Evolutionary conservation across 2,329 filamentous ascomycete genomes (phyloP), one percentile per base, ranked within the genome.

Genomic region (Hypoxylon sp.): DNA sequence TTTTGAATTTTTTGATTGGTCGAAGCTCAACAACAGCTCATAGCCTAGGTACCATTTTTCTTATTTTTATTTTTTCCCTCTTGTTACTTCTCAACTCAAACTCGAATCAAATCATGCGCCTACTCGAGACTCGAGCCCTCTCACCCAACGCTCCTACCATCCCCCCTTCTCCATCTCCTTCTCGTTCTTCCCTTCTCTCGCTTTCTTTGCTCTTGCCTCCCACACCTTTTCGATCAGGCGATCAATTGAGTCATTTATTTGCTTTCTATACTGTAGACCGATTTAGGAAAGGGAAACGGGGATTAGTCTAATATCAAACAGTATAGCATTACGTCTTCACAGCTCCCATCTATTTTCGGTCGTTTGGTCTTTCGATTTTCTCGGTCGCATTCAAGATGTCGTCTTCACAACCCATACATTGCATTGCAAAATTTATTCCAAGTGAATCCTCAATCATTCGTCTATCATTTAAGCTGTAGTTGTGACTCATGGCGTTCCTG

Each of bases 1-100:
- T 60, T 51, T 70, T 66, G 72, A 78, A 73, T 80, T 80, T 81
- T 80, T 72, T 80, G 75, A 81, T 80, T 81, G 79, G 79, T 51
- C 74, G 44, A 69, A 65, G 67, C 67, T 73, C 59, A 70, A 74
- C 73, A 58, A 72, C 74, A 74, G 58, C 62, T 67, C 57, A 46
- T 63, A 28, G 26, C 32, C 55, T 26, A 65, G 52, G 60, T 65
- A 63, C 52, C 49, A 26, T 62, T 61, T 46, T 32, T 48, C 32
- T 14, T 61, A 42, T 54, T 60, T 56, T 50, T 57, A 62, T 56
- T 60, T 56, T 67, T 57, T 57, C 67, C 49, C 54, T 59, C 40
- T 64, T 70, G 49, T 59, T 30, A 54, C 49, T 57, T 64, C 56
- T 48, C 57, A 68, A 61, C 68, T 70, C 65, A 69, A 24, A 67